Percentiles rank a stretch among this genome's conserved stretches.
phyloP scores from a whole-genome alignment of 768 basidiomycete genomes.

The Udeniomyces megalosporus region DNA sequence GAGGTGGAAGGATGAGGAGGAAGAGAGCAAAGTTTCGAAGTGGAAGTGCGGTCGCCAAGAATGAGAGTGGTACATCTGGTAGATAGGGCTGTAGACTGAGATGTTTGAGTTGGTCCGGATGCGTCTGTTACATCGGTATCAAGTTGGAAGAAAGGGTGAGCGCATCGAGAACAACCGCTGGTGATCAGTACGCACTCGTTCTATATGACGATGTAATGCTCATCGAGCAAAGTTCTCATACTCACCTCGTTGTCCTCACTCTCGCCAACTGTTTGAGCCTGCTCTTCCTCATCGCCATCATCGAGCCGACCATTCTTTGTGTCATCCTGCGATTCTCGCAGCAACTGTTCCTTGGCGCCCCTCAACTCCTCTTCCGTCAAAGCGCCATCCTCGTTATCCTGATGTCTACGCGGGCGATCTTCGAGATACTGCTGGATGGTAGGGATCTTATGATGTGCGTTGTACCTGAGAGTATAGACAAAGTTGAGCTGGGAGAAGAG shows the following conservation, averaged over 20 bases:
- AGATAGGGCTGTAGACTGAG: slow-evolving; percentile 33
- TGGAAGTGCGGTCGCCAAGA: slow-evolving; percentile 24
- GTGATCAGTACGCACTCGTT: slow-evolving; percentile 17
- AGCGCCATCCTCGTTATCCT: slow-evolving; percentile 7
- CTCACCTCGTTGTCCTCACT: too few species aligned
- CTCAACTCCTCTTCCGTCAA: slow-evolving; percentile 12
- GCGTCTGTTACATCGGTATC: slow-evolving; percentile 24
- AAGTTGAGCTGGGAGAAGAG: too few species aligned
- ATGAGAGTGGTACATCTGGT: slow-evolving; percentile 26
- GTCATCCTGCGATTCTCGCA: slow-evolving; percentile 9
- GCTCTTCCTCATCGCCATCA: too few species aligned
- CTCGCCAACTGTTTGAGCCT: too few species aligned
- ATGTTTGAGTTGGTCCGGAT: slow-evolving; percentile 20
- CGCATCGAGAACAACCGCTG: neutral
- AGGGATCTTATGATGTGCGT: neutral
- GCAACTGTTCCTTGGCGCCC: slow-evolving; percentile 16
- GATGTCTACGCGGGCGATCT: slow-evolving; percentile 6
- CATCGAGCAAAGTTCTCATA: too few species aligned
- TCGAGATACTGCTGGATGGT: neutral
- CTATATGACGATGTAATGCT: too few species aligned
- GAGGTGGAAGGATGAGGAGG: slow-evolving; percentile 24
- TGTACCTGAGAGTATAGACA: too few species aligned
- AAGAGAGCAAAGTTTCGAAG: slow-evolving; percentile 29
- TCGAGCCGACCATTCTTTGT: too few species aligned
- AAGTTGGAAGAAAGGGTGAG: neutral